These are phyloP conservation scores for Perilla frutescens DNA, from an alignment of 257 asterid genomes.

Conservation along the genomic window DNA sequence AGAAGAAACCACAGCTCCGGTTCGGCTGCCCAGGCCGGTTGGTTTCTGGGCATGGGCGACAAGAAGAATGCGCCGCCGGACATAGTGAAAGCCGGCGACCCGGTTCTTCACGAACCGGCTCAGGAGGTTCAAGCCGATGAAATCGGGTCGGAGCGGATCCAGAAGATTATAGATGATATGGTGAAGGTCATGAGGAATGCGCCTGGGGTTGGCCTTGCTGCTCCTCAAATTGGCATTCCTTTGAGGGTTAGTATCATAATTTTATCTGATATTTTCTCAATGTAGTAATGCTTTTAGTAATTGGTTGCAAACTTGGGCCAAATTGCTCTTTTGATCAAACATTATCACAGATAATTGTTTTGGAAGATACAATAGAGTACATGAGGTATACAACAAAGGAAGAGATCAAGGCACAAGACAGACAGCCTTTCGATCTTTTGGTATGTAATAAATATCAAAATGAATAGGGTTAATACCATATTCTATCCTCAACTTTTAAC, in stretches of 20 bases:
- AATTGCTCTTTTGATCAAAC: background rate
- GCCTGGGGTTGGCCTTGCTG: constrained; percentile 99
- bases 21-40: constrained; percentile 62
- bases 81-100: constrained; percentile 91
- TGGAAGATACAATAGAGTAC: constrained; percentile 86
- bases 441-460: constrained; percentile 46
- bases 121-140: constrained; percentile 68
- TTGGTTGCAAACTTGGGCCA: background rate
- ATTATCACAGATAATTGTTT: constrained; percentile 68
- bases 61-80: constrained; percentile 69
- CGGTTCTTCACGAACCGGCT: constrained; percentile 91
- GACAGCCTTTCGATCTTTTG: constrained; percentile 85
- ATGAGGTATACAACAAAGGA: constrained; percentile 67
- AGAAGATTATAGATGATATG: constrained; percentile 86
- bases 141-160: constrained; percentile 78
- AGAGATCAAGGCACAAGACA: constrained; percentile 66
- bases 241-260: constrained; percentile 56
- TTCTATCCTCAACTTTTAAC: too few relatives aligned
- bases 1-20: constrained; percentile 45
- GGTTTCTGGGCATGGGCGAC: constrained; percentile 73
- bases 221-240: constrained; percentile 95
- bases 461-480: too few relatives aligned
- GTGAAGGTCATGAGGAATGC: constrained; percentile 78
- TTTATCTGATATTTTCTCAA: background rate
- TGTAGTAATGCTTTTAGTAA: background rate